Conservation (phyloP, 169 alveolate genomes). For the Cryptosporidium sp. region DNA sequence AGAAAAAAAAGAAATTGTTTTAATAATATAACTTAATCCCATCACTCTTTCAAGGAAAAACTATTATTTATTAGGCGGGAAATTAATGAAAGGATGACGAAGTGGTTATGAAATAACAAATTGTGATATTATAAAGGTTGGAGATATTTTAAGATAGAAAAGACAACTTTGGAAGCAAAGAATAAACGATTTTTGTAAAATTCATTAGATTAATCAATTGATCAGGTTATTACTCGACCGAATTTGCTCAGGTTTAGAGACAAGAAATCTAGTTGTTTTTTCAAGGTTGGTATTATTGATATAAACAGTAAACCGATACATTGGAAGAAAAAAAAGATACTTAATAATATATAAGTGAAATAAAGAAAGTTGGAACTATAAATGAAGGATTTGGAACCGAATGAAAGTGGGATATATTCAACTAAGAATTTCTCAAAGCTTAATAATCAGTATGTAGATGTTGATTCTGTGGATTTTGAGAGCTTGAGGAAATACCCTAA, state of each 20-base stretch:
- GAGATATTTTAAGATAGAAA: no score
- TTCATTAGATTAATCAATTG: not conserved
- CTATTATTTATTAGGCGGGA: constrained; percentile 6
- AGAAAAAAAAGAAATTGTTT: no score
- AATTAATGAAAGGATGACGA: not conserved
- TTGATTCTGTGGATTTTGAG: not conserved
- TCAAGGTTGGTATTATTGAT: no score
- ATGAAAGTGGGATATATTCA: constrained; percentile 2
- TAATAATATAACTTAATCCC: not conserved
- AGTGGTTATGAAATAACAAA: not conserved
- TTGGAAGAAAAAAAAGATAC: no score
- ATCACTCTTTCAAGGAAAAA: not conserved
- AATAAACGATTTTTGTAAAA: not conserved
- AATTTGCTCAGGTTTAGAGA: not conserved
- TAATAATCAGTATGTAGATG: not conserved
- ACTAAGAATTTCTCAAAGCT: not conserved
- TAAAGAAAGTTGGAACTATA: not conserved
- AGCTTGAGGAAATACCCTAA: not conserved
- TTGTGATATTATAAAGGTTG: not conserved
- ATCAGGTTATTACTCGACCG: not conserved
- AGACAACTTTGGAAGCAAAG: not conserved
- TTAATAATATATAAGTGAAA: no score
- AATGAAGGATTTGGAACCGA: not conserved
- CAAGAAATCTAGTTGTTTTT: not conserved
- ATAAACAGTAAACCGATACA: no score